Evolutionary conservation across 306 rosid genomes (phyloP), one percentile per base, ranked within the genome.

Genomic region (Cucumis cinereus): DNA sequence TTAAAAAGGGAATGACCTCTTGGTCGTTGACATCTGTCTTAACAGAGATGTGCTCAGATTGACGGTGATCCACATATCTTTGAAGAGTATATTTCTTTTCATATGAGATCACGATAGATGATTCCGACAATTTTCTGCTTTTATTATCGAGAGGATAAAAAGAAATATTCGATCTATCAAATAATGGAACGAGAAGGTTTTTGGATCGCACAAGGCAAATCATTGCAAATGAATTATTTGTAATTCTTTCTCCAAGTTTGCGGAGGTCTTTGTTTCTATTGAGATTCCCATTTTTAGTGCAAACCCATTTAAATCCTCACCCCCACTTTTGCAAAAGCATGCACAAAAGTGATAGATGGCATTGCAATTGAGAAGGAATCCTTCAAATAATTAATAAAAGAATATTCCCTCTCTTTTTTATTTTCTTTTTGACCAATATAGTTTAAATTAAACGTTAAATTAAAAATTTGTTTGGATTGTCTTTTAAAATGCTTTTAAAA

Each of bases 271-370:
- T 36, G 22, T 71, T 50, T 72, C 45, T 2, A 47, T 16, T 1
- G 16, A 50, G 17, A 72, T 72, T 50, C 76, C 58, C 43, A 50
- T 72, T 72, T 71, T 49, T 69, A 23, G 76, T 49, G 59, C 26
- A 49, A 71, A 71, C 56, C 58, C 24, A 71, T 2, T 26, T 5
- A 43, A 30, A 62, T 9, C 22, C 24, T 41, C 49, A 10, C 50
- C 74, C 54, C 73, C n/a, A 41, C 47, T 24, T 38, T 36, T 66
- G 4, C 4, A 10, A 66, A 66, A 66, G 73, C 28, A 36, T 64
- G 47, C 16, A 67, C 50, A 67, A 40, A 67, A 19, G 14, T 49
- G 59, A 71, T 71, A 20, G 75, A 15, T 70, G 59, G n/a, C 9
- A 70, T 22, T 70, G 40, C 58, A 16, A 7, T 47, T 47, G 7